Conservation (phyloP, 2,329 filamentous ascomycete genomes). For the Erysiphe pulchra region DNA sequence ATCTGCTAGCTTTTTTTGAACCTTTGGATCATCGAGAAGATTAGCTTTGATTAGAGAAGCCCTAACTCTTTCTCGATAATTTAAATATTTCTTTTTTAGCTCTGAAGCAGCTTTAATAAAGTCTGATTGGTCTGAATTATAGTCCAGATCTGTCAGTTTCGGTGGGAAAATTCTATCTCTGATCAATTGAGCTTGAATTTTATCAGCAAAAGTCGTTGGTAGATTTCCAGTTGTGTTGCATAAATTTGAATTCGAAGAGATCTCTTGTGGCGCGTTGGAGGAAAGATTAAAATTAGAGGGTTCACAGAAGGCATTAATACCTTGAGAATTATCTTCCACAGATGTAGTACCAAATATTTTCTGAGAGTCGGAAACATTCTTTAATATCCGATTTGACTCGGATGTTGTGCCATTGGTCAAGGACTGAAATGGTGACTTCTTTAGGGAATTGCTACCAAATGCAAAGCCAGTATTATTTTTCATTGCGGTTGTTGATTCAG, state of each 20-base stretch:
- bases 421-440: neutral
- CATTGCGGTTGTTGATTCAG: neutral
- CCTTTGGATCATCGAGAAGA: conserved; percentile 37
- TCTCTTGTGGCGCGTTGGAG: neutral
- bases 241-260: neutral
- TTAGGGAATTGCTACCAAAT: neutral
- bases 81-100: conserved; percentile 17
- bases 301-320: neutral
- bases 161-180: conserved; percentile 18
- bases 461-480: neutral
- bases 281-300: neutral
- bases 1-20: conserved; percentile 32
- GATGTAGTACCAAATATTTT: neutral
- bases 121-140: neutral
- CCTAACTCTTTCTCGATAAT: conserved; percentile 29
- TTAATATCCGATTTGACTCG: neutral
- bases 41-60: conserved; percentile 30
- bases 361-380: neutral
- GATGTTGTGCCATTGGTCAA: neutral
- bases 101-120: neutral
- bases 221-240: neutral
- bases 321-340: neutral
- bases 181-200: conserved; percentile 25
- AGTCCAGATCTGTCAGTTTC: conserved; percentile 2
- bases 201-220: conserved; percentile 16